Evolutionary conservation across 108 stramenopile species (phyloP).

Genomic region (Cyclotella sp.): DNA sequence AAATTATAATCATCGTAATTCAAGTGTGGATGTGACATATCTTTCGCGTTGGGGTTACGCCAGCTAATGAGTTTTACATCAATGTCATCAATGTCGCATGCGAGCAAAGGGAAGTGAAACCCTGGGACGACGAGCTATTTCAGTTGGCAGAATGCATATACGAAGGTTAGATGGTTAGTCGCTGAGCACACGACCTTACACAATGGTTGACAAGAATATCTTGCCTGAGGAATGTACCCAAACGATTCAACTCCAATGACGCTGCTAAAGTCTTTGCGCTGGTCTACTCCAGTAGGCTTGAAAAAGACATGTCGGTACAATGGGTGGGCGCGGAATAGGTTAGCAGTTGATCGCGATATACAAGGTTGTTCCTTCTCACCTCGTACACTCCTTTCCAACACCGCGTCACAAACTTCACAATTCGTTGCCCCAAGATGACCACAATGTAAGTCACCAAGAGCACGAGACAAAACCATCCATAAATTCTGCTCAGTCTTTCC

Average conservation of each 20-base stretch:
- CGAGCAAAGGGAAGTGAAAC: conserved; percentile 72
- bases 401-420: conserved; percentile 36
- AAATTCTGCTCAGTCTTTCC: conserved; percentile 51
- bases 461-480: conserved; percentile 58
- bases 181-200: background rate
- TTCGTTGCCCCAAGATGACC: conserved; percentile 40
- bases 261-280: conserved; percentile 74
- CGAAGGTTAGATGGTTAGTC: background rate
- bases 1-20: conserved; percentile 71
- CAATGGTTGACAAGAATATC: background rate
- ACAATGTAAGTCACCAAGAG: conserved; percentile 54
- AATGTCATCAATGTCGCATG: conserved; percentile 70
- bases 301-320: conserved; percentile 1
- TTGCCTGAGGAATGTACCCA: conserved; percentile 67
- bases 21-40: conserved; percentile 13
- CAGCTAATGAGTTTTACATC: conserved; percentile 73
- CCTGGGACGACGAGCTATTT: conserved; percentile 42
- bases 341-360: background rate
- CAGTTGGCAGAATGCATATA: background rate
- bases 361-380: conserved; percentile 14
- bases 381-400: conserved; percentile 57
- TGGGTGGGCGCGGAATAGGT: background rate
- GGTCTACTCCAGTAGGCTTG: conserved; percentile 58
- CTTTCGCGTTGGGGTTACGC: conserved; percentile 50
- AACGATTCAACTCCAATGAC: conserved; percentile 58